A percentile compares a stretch with the other conserved stretches of the same genome.
Conservation (phyloP, 257 asterid species). For the Nicotiana undulata region DNA sequence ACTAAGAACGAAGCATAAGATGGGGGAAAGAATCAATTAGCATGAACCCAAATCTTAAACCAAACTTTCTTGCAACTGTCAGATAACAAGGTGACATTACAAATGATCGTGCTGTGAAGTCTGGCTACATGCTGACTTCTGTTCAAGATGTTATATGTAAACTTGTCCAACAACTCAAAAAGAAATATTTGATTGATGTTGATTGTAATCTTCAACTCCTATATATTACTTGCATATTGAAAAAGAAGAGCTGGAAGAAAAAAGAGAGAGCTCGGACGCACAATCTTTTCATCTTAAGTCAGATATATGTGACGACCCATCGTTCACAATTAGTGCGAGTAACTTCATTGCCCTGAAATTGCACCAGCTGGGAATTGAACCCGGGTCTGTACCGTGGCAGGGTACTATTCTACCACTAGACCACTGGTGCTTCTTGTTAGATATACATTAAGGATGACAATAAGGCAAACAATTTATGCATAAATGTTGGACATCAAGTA, state of each 20-base stretch:
- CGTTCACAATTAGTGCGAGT: not conserved
- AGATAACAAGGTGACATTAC: not conserved
- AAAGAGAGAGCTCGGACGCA: no score
- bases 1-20: not conserved
- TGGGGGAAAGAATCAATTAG: not conserved
- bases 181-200: not conserved
- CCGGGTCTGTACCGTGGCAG: conserved; percentile 89
- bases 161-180: not conserved
- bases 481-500: no score
- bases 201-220: not conserved
- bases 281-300: not conserved
- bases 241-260: no score
- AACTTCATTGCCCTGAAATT: not conserved
- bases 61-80: not conserved
- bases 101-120: not conserved
- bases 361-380: conserved; percentile 93
- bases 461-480: no score
- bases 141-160: not conserved
- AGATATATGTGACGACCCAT: not conserved
- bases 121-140: not conserved
- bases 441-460: no score
- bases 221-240: not conserved
- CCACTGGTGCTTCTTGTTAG: no score
- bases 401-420: conserved; percentile 87
- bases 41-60: not conserved